Evolutionary conservation across 2,329 filamentous ascomycete species (phyloP).

Genomic region (Diaporthe australafricana): DNA sequence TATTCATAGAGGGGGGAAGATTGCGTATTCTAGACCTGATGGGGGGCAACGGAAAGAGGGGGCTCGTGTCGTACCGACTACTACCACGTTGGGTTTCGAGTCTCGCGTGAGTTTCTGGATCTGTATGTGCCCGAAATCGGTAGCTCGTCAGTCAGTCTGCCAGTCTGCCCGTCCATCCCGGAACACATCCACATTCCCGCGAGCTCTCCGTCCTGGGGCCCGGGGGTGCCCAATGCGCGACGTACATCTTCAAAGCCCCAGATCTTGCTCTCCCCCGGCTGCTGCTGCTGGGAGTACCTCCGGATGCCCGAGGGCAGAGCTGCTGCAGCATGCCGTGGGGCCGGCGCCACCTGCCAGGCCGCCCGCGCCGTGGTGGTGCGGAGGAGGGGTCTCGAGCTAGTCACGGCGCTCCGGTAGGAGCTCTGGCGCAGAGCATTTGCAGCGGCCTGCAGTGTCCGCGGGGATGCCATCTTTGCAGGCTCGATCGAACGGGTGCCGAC

Average conservation of each 20-base stretch:
- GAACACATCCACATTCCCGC: background rate
- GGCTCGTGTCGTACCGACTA: conserved; percentile 56
- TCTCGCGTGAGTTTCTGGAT: conserved; percentile 52
- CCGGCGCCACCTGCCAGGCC: background rate
- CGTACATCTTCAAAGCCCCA: conserved; percentile 61
- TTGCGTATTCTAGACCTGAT: background rate
- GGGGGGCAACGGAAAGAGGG: background rate
- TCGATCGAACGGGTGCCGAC: background rate
- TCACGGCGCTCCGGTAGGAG: conserved; percentile 3
- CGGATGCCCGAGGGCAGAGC: background rate
- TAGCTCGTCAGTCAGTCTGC: background rate
- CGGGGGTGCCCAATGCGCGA: conserved; percentile 6
- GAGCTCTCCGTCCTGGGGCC: background rate
- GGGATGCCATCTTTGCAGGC: conserved; percentile 32
- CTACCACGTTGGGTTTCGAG: conserved; percentile 49
- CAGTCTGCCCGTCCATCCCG: background rate
- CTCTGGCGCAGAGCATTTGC: conserved; percentile 27
- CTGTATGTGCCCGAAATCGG: conserved; percentile 41
- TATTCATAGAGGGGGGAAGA: background rate
- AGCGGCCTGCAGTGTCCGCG: conserved; percentile 20
- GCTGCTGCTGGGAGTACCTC: conserved; percentile 44
- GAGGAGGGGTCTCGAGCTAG: conserved; percentile 12
- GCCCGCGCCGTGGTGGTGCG: background rate
- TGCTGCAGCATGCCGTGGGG: background rate
- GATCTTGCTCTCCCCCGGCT: conserved; percentile 49